Evolutionary conservation across 495 filamentous ascomycete species (phyloP).

Genomic region (Penicillium lividum): DNA sequence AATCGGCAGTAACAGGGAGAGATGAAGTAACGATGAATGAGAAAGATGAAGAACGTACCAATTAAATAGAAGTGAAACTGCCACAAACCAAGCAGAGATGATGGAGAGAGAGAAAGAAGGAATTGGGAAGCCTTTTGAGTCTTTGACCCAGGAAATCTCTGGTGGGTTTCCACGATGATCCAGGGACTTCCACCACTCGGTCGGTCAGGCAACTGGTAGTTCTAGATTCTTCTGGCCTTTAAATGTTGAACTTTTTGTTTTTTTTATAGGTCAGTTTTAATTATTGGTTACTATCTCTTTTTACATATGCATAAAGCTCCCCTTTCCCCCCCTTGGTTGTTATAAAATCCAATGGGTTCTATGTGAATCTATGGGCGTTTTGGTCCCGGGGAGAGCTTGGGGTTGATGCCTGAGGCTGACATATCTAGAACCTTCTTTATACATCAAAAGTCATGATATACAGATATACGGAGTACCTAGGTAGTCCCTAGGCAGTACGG

Average conservation of each 20-base stretch:
- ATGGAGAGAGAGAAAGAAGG: constrained; percentile 12
- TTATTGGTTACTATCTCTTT: no score
- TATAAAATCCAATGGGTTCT: background rate
- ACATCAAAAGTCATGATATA: no score
- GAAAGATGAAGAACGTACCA: constrained; percentile 14
- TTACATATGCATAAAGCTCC: background rate
- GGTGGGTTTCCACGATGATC: constrained; percentile 47
- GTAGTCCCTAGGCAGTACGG: background rate
- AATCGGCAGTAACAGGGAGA: no score
- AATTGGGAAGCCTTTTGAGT: constrained; percentile 34
- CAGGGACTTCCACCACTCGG: constrained; percentile 46
- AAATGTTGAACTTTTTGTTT: no score
- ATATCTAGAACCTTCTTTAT: constrained; percentile 20
- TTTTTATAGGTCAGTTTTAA: no score
- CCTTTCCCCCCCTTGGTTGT: background rate
- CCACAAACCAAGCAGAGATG: constrained; percentile 26
- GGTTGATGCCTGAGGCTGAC: constrained; percentile 15
- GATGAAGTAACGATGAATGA: background rate
- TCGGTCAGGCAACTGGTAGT: constrained; percentile 28
- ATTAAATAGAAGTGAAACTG: constrained; percentile 18
- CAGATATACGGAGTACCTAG: no score
- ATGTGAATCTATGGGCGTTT: background rate
- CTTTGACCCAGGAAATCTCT: constrained; percentile 33
- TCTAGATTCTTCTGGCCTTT: constrained; percentile 33
- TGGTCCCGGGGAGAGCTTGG: constrained; percentile 11